A percentile compares a stretch with the other conserved stretches of the same genome.
These are phyloP conservation scores for Beauveria bassiana DNA, from an alignment of 2,329 filamentous ascomycete species.

Conservation along the genomic window DNA sequence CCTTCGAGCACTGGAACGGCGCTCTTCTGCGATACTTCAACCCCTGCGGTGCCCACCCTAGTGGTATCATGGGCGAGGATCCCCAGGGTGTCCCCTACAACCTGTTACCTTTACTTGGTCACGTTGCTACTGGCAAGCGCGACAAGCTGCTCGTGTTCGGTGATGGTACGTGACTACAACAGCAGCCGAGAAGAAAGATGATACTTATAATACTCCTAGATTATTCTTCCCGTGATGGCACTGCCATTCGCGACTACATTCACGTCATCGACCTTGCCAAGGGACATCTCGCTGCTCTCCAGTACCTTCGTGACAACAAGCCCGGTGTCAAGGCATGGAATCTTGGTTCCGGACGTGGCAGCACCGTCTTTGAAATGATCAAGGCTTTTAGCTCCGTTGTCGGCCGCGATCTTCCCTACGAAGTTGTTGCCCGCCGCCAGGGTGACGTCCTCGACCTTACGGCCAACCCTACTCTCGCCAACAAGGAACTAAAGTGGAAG, in stretches of 20 bases:
- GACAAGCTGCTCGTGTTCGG: slow-evolving; percentile 94
- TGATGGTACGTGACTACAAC: slow-evolving; percentile 55
- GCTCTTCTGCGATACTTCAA: slow-evolving; percentile 97
- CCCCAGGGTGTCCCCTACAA: slow-evolving; percentile 95
- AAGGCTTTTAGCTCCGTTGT: slow-evolving; percentile 86
- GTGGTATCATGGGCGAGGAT: slow-evolving; percentile 96
- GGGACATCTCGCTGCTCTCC: slow-evolving; percentile 82
- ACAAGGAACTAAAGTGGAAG: slow-evolving; percentile 86
- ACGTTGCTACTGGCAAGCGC: slow-evolving; percentile 91
- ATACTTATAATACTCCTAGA: slow-evolving; percentile 43
- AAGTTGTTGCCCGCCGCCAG: slow-evolving; percentile 72
- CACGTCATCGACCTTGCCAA: slow-evolving; percentile 85
- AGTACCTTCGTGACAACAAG: slow-evolving; percentile 75
- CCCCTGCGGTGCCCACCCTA: slow-evolving; percentile 88
- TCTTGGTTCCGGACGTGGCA: slow-evolving; percentile 86
- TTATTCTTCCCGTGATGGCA: slow-evolving; percentile 84
- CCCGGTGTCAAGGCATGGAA: slow-evolving; percentile 96
- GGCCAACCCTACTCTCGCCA: slow-evolving; percentile 80
- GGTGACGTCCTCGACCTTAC: slow-evolving; percentile 95
- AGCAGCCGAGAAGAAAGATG: background rate
- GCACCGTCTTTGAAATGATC: slow-evolving; percentile 96
- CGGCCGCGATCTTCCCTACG: slow-evolving; percentile 76
- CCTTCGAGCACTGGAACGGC: slow-evolving; percentile 79
- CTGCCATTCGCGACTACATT: slow-evolving; percentile 96
- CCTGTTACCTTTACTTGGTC: slow-evolving; percentile 83